Evolutionary conservation across 176 grass and related monocot species (phyloP).

Genomic region (Musa acuminata): DNA sequence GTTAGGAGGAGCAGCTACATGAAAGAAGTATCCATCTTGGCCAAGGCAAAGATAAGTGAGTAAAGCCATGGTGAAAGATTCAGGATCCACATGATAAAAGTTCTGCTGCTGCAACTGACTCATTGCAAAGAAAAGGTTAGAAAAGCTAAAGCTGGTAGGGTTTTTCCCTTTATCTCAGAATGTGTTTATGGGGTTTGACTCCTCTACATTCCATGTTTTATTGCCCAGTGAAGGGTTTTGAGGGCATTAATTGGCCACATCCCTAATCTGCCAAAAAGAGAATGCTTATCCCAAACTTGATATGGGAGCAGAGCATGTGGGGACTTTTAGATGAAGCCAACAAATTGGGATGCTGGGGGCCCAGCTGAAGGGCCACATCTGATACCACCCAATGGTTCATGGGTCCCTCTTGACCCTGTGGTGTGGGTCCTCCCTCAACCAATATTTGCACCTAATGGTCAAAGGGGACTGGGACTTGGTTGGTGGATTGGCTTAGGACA

Average conservation of each 20-base stretch:
- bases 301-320: neutral
- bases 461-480: neutral
- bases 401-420: neutral
- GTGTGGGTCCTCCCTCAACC: neutral
- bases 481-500: no score
- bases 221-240: neutral
- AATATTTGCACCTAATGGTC: neutral
- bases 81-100: conserved; percentile 9
- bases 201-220: neutral
- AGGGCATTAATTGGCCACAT: neutral
- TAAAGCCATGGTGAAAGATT: neutral
- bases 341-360: neutral
- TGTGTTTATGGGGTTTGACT: neutral
- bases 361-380: neutral
- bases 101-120: neutral
- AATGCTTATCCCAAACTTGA: conserved; percentile 8
- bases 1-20: no score
- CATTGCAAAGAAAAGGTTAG: neutral
- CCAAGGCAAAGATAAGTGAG: neutral
- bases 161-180: neutral
- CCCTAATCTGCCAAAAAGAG: conserved; percentile 3
- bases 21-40: conserved; percentile 6
- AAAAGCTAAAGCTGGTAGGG: conserved; percentile 5
- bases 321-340: neutral
- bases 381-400: neutral